Base-by-base conservation (phyloP, 106 monocot genomes). In the Dioscorea dumetorum region DNA sequence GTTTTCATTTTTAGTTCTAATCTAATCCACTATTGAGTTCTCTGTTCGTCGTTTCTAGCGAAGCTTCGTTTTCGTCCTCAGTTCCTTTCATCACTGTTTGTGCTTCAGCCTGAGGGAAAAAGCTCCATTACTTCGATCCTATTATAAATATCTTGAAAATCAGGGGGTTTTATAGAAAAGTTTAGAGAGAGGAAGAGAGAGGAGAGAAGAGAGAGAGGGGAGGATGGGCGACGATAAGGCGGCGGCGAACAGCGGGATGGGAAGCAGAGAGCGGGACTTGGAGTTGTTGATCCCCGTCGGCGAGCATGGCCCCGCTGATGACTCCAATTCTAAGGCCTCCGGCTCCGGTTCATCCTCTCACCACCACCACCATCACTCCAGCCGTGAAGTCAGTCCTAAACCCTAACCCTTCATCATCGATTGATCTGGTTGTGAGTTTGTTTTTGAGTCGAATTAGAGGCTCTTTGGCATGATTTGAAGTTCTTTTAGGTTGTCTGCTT, bases 281-380 rank as follows among this genome's bases (percentile, higher is more conserved):
- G 88, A 84, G 69, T 78, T 82, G 52, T 74, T 90, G 58, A 85
- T 90, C 68, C 82, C 85, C 28, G 75, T 77, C 7, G 77, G 23
- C 6, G 82, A 65, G 48, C 56, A 28, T 17, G 65, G 15, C 67
- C 49, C 70, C 50, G 62, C 73, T 61, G 60, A 63, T 15, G 80
- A 69, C 57, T 53, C 74, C 33, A 74, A 80, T 48, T 66, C 77
- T 19, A 74, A 72, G 64, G 54, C 80, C 24, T 71, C 83, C 24
- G 28, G 78, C 20, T 61, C 84, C 21, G 61, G 82, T 22, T 60
- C 75, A 32, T 53, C 73, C 50, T 19, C 68, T 22, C 50, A 23
- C 54, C 70, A 67, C 59, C 81, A 41, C 10, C 41, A 41, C 5
- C 41, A 41, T 41, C 72, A 73, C 77, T 58, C 85, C 62, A 77